phyloP scores from a whole-genome alignment of 2,329 filamentous ascomycete genomes.

The Coccinonectria pachysandricola region DNA sequence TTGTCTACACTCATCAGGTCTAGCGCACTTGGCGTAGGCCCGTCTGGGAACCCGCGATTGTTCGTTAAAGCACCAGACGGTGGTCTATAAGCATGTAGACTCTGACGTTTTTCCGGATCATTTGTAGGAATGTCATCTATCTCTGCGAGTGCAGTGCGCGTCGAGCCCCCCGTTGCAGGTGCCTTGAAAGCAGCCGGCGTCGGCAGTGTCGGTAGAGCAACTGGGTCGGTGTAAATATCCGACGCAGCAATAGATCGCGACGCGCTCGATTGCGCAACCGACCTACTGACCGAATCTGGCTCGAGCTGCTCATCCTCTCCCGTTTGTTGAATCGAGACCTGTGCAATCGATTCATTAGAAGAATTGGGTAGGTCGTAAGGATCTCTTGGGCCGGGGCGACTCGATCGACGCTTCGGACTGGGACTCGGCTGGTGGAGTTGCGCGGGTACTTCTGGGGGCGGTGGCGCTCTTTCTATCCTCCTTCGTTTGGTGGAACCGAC shows the following conservation, averaged over 20 bases:
- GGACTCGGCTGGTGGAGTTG: slow-evolving; percentile 13
- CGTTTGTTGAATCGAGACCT: slow-evolving; percentile 2
- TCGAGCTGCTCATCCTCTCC: slow-evolving; percentile 3
- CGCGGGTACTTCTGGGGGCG: slow-evolving; percentile 13
- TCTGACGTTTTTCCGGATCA: slow-evolving; percentile 49
- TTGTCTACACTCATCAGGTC: no score
- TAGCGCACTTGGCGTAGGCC: no score
- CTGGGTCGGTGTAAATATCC: slow-evolving; percentile 6
- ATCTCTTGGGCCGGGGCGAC: slow-evolving; percentile 8
- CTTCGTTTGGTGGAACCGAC: no score
- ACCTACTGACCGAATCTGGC: slow-evolving; percentile 1
- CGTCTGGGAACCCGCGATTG: no score
- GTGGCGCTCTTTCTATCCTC: not conserved
- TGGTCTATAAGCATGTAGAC: no score
- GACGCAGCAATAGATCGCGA: slow-evolving; percentile 3
- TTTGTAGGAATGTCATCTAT: slow-evolving; percentile 37
- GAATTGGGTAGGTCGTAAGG: slow-evolving; percentile 21
- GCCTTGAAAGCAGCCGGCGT: slow-evolving; percentile 5
- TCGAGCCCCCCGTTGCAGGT: slow-evolving; percentile 7
- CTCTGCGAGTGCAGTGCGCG: slow-evolving; percentile 11
- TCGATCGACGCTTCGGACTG: slow-evolving; percentile 4
- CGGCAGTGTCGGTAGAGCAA: slow-evolving; percentile 15
- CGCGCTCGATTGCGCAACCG: slow-evolving; percentile 6
- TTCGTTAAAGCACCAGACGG: no score
- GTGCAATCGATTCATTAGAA: slow-evolving; percentile 19